A percentile compares a stretch with the other conserved stretches of the same genome.
phyloP scores from a whole-genome alignment of 148 eudicot genomes.

The Suaeda aralocaspica region DNA sequence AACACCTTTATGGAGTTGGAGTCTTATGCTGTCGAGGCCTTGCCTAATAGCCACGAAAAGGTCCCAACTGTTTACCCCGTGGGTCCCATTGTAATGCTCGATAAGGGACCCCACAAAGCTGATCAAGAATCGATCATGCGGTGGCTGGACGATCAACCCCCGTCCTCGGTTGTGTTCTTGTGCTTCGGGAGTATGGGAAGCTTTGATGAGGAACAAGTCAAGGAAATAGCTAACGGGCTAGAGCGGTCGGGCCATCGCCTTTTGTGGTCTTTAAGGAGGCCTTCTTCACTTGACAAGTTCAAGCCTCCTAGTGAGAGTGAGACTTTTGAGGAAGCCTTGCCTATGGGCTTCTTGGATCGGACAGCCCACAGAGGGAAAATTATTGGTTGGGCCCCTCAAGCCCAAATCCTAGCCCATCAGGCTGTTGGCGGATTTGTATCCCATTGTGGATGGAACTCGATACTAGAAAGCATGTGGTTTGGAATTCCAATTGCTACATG shows the following conservation, averaged over 20 bases:
- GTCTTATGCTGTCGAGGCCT: conserved; percentile 15
- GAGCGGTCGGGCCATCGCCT: conserved; percentile 38
- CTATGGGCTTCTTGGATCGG: conserved; percentile 40
- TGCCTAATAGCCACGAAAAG: neutral
- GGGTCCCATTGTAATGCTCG: conserved; percentile 40
- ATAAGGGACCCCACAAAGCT: neutral
- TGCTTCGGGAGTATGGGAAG: conserved; percentile 62
- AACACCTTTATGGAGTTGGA: conserved; percentile 46
- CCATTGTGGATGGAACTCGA: conserved; percentile 60
- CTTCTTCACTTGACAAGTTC: neutral
- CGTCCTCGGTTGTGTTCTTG: conserved; percentile 44
- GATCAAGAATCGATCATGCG: conserved; percentile 15
- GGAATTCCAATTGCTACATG: conserved; percentile 47
- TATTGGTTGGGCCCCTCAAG: conserved; percentile 43
- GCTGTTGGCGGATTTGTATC: conserved; percentile 45
- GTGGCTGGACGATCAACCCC: conserved; percentile 51
- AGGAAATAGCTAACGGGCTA: conserved; percentile 45
- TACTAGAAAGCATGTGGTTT: conserved; percentile 38
- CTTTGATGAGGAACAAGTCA: conserved; percentile 36
- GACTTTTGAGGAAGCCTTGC: conserved; percentile 19
- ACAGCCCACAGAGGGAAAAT: conserved; percentile 31
- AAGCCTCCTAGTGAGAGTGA: conserved; percentile 18
- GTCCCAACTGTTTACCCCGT: conserved; percentile 38
- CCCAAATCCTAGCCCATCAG: conserved; percentile 29
- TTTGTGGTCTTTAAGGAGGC: conserved; percentile 37